A percentile compares a stretch with the other conserved stretches of the same genome.
Evolutionary conservation across 176 grass and related monocot genomes (phyloP).

Genomic region (barley (Hordeum vulgare)): DNA sequence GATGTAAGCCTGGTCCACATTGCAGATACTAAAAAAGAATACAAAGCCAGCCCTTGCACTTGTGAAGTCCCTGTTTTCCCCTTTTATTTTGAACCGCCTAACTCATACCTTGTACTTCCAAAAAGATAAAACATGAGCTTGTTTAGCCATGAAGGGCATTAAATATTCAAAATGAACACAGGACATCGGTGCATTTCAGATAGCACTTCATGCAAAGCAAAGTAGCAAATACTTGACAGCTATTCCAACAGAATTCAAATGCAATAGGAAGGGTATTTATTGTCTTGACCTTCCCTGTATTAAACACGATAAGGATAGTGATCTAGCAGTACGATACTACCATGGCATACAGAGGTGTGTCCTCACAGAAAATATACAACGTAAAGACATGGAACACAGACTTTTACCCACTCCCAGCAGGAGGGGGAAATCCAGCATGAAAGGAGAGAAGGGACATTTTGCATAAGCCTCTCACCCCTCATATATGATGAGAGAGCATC

Average conservation of each 20-base stretch:
- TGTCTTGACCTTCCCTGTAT: neutral
- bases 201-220: constrained; percentile 1
- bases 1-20: neutral
- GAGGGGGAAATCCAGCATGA: neutral
- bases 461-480: neutral
- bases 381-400: neutral
- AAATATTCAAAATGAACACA: neutral
- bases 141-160: neutral
- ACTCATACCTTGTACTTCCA: neutral
- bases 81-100: neutral
- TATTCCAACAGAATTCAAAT: neutral
- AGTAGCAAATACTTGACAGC: neutral
- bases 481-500: neutral
- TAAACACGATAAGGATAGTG: neutral
- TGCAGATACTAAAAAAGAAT: neutral
- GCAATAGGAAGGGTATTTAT: neutral
- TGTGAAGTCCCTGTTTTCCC: neutral
- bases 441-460: neutral
- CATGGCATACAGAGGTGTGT: neutral
- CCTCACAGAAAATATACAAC: neutral
- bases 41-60: neutral
- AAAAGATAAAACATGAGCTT: neutral
- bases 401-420: neutral
- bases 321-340: neutral
- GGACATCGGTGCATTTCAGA: neutral